These are phyloP conservation scores for Crepidotus variabilis DNA, from an alignment of 768 basidiomycete genomes.

Conservation along the genomic window DNA sequence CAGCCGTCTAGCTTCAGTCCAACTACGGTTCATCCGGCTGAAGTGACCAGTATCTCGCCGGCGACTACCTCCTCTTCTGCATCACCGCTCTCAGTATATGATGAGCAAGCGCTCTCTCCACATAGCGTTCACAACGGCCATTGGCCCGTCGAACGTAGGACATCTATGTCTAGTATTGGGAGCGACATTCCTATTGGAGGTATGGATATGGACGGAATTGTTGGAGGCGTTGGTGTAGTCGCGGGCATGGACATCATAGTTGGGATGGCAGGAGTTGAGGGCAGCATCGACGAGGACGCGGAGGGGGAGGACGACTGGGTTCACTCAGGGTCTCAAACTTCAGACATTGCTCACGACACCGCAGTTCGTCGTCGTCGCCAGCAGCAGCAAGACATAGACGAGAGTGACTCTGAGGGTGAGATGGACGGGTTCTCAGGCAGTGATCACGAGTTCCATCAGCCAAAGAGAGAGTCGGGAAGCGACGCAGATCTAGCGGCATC, in stretches of 20 bases:
- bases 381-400: not conserved
- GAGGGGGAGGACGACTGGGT: conserved; percentile 26
- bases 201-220: conserved; percentile 9
- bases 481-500: not conserved
- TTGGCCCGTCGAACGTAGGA: conserved; percentile 5
- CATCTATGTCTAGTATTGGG: conserved; percentile 4
- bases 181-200: conserved; percentile 4
- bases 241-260: conserved; percentile 6
- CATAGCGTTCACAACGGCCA: not conserved
- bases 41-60: conserved; percentile 16
- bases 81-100: conserved; percentile 12
- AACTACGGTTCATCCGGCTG: conserved; percentile 22
- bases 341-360: not conserved
- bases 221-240: not conserved
- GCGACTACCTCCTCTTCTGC: conserved; percentile 15
- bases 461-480: not conserved
- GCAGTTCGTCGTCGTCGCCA: not conserved
- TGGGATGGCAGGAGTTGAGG: not conserved
- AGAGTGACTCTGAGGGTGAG: not conserved
- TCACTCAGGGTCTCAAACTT: conserved; percentile 5
- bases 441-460: not conserved
- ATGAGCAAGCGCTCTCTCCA: conserved; percentile 2
- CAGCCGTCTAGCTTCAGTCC: conserved; percentile 11
- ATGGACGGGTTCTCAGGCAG: not conserved
- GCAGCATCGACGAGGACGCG: conserved; percentile 19